phyloP scores from a whole-genome alignment of 2,329 filamentous ascomycete genomes.

The Metarhizium rileyi region DNA sequence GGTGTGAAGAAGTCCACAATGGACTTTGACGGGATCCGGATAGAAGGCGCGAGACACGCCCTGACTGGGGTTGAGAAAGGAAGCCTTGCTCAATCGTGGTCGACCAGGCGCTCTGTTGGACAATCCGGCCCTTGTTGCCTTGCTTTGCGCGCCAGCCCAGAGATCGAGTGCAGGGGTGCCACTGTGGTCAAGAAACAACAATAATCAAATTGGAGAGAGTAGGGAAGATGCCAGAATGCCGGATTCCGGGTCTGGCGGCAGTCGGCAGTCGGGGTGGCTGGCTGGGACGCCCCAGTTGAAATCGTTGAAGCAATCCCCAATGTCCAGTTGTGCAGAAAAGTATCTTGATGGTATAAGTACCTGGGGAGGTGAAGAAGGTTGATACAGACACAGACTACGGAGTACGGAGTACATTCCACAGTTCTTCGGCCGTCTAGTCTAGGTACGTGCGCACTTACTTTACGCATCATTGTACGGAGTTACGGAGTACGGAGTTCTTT shows the following conservation, averaged over 20 bases:
- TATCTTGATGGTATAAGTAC: no score
- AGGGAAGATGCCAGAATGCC: neutral
- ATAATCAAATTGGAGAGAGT: neutral
- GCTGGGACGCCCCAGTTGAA: conserved; percentile 4
- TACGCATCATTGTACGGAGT: no score
- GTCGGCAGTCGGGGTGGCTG: neutral
- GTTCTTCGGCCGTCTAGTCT: no score
- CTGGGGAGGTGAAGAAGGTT: no score
- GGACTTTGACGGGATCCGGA: conserved; percentile 7
- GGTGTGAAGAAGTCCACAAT: conserved; percentile 3
- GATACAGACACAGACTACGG: no score
- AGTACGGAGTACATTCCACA: no score
- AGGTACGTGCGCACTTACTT: no score
- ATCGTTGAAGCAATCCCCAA: conserved; percentile 5
- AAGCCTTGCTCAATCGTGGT: conserved; percentile 2
- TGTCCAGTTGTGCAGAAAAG: neutral
- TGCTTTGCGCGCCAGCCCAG: conserved; percentile 4
- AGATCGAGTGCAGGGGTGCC: neutral
- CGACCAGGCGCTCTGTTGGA: neutral
- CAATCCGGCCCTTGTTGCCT: conserved; percentile 5
- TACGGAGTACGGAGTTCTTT: no score
- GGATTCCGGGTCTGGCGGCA: neutral
- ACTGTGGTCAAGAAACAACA: neutral
- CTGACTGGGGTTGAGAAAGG: conserved; percentile 7
- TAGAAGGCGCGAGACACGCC: conserved; percentile 9